Conservation (phyloP, 768 basidiomycete species). For the Naganishia onofrii region DNA sequence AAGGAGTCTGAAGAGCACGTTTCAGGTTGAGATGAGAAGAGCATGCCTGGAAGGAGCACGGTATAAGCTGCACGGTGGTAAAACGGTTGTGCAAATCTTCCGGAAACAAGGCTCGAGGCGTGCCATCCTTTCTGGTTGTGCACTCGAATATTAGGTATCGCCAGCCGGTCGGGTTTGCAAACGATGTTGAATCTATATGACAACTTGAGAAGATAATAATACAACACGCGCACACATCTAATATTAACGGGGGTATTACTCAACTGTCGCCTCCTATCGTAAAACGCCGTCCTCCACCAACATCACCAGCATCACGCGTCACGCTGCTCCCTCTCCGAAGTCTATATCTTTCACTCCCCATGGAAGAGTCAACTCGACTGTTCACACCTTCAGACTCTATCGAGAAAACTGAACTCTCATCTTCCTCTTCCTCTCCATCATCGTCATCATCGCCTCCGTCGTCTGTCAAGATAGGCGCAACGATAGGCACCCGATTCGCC, state of each 20-base stretch:
- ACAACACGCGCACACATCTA: background rate
- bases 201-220: background rate
- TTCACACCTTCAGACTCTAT: background rate
- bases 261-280: background rate
- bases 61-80: too few species aligned
- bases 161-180: too few species aligned
- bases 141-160: too few species aligned
- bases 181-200: conserved; percentile 19
- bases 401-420: background rate
- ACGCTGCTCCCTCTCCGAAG: background rate
- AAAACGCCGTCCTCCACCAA: background rate
- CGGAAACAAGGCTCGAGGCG: too few species aligned
- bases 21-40: too few species aligned
- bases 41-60: too few species aligned
- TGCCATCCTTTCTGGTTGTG: too few species aligned
- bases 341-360: background rate
- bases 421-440: background rate
- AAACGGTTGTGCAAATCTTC: too few species aligned
- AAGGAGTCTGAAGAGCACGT: too few species aligned
- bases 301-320: background rate
- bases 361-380: background rate
- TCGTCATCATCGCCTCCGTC: background rate
- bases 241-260: background rate
- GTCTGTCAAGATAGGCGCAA: background rate
- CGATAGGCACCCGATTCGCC: conserved; percentile 11